Percentiles rank a stretch among this genome's conserved stretches.
Conservation (phyloP, 805 yeast species). For the Pichia gijzeniarum region DNA sequence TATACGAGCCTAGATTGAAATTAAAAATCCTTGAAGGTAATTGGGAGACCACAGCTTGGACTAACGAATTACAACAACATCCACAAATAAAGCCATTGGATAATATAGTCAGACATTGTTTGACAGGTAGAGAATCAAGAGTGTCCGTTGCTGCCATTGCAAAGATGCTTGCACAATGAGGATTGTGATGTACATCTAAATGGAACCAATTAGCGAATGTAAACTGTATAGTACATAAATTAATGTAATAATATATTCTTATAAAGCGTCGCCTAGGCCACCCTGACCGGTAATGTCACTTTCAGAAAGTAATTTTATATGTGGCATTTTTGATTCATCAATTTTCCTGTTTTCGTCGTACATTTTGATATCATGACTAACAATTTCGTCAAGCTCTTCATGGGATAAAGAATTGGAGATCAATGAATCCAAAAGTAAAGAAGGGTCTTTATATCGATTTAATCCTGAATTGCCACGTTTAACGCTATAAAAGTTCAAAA, state of each 20-base stretch:
- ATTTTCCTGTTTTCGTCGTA: slow-evolving; percentile 3
- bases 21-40: slow-evolving; percentile 65
- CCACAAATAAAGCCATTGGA: background rate
- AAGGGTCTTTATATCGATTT: slow-evolving; percentile 6
- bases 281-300: slow-evolving; percentile 10
- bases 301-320: slow-evolving; percentile 10
- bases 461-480: slow-evolving; percentile 13
- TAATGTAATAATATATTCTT: no score
- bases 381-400: slow-evolving; percentile 42
- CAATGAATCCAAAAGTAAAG: background rate
- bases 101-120: slow-evolving; percentile 6
- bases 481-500: slow-evolving; percentile 35
- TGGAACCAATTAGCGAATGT: no score
- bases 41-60: slow-evolving; percentile 14
- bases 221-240: no score
- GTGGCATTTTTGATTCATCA: slow-evolving; percentile 3
- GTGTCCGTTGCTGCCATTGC: slow-evolving; percentile 6
- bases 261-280: background rate
- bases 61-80: background rate
- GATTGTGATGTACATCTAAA: background rate
- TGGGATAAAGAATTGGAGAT: slow-evolving; percentile 23
- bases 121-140: slow-evolving; percentile 5
- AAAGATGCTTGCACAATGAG: background rate
- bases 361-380: slow-evolving; percentile 1
- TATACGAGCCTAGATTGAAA: slow-evolving; percentile 73